Evolutionary conservation across 306 rosid species (phyloP).

Genomic region (Benincasa hispida): DNA sequence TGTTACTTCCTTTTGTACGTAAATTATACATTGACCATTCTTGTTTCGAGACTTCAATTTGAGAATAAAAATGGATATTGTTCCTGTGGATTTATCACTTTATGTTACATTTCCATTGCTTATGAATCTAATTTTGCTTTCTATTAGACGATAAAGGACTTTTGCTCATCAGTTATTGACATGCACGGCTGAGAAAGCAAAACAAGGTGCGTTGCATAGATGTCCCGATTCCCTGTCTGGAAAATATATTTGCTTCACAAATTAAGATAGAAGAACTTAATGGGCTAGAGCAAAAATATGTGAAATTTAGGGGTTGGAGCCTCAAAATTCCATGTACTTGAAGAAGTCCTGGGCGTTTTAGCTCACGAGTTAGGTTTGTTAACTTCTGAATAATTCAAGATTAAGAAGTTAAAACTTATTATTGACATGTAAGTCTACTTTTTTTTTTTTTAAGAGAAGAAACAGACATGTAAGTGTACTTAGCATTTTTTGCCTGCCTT

Average conservation of each 20-base stretch:
- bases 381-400: background rate
- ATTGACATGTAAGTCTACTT: background rate
- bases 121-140: background rate
- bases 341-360: background rate
- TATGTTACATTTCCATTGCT: background rate
- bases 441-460: too few species aligned
- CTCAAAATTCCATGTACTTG: background rate
- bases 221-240: background rate
- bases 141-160: background rate
- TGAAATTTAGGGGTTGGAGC: background rate
- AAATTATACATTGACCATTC: conserved; percentile 1
- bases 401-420: background rate
- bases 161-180: background rate
- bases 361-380: background rate
- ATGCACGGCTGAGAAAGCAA: background rate
- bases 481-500: background rate
- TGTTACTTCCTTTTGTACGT: conserved; percentile 4
- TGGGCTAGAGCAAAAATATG: background rate
- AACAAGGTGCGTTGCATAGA: background rate
- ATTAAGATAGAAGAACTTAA: background rate
- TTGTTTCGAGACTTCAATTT: background rate
- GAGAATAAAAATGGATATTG: background rate
- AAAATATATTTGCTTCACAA: background rate
- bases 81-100: background rate
- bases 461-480: background rate